Evolutionary conservation across 768 basidiomycete species (phyloP).

Genomic region (Omphalotus guepiniiformis): DNA sequence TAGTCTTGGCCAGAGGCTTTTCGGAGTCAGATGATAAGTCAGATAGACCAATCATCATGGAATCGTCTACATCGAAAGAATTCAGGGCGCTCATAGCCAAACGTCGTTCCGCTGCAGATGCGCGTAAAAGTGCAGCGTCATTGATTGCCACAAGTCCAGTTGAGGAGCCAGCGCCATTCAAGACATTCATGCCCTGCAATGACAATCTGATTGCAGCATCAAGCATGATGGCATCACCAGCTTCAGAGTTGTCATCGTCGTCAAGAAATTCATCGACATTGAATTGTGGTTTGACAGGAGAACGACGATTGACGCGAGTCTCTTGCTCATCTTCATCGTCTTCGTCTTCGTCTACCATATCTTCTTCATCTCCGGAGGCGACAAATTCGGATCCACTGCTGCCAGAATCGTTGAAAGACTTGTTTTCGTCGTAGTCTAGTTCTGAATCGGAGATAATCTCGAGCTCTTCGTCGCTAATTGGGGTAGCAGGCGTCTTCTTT

Average conservation of each 20-base stretch:
- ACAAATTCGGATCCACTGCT: conserved; percentile 64
- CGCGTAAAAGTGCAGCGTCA: conserved; percentile 37
- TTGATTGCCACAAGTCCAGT: conserved; percentile 19
- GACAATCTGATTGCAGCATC: conserved; percentile 55
- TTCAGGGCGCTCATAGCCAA: conserved; percentile 27
- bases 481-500: conserved; percentile 18
- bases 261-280: conserved; percentile 27
- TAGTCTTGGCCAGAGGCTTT: conserved; percentile 9
- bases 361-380: conserved; percentile 23
- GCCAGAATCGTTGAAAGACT: conserved; percentile 43
- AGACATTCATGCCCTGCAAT: conserved; percentile 30
- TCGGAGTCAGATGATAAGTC: conserved; percentile 22
- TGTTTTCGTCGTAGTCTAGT: conserved; percentile 35
- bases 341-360: conserved; percentile 15
- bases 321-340: conserved; percentile 9
- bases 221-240: conserved; percentile 53
- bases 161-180: conserved; percentile 8
- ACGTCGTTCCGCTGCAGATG: conserved; percentile 54
- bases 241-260: conserved; percentile 28
- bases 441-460: conserved; percentile 34
- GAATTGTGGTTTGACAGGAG: conserved; percentile 13
- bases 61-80: conserved; percentile 29
- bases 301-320: conserved; percentile 7
- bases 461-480: conserved; percentile 27
- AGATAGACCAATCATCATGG: conserved; percentile 15